Evolutionary conservation across 257 asterid species (phyloP), one percentile per base, ranked within the genome.

Genomic region (Eustoma russellianum): DNA sequence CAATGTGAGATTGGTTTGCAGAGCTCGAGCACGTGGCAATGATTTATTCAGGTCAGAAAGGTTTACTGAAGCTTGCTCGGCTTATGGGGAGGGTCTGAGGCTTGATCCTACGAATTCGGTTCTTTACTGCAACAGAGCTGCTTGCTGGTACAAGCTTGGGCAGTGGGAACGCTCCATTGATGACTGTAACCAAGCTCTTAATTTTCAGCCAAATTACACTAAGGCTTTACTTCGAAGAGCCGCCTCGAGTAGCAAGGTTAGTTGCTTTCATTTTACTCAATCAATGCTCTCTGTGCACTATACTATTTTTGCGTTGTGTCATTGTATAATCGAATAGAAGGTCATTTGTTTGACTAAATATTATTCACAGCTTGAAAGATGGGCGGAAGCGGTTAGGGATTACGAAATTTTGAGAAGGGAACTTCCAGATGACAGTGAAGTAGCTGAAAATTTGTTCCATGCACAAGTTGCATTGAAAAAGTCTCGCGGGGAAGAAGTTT

Each of bases 211-310:
- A 44, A 72, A 70, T 50, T 91, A 91, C 70, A 57, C 69, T 30
- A 91, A 91, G 75, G 98, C 98, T 33, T 79, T 91, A 34, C 92
- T 84, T 44, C 82, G 98, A 44, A 77, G 93, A 63, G 98, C 96
- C 58, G 94, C 94, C 74, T 82, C 96, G 53, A 66, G 80, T 47
- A 54, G 69, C 76, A 87, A 87, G 91, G 97, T 89, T 67, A 61
- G n/a, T 55, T 44, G 45, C 52, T 49, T 48, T 41, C 41, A 13
- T 19, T 16, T 46, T 54, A 6, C 10, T 55, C 5, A 10, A 6
- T n/a, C n/a, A n/a, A n/a, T n/a, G n/a, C 19, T 46, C 38, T n/a
- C 3, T 2, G 1, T 15, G 46, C 15, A 47, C 13, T 17, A 9
- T 2, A 18, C 5, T n/a, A n/a, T 50, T 19, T 17, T 35, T 15